Evolutionary conservation across 805 yeast species (phyloP).

Genomic region (Schizosaccharomyces lindneri): DNA sequence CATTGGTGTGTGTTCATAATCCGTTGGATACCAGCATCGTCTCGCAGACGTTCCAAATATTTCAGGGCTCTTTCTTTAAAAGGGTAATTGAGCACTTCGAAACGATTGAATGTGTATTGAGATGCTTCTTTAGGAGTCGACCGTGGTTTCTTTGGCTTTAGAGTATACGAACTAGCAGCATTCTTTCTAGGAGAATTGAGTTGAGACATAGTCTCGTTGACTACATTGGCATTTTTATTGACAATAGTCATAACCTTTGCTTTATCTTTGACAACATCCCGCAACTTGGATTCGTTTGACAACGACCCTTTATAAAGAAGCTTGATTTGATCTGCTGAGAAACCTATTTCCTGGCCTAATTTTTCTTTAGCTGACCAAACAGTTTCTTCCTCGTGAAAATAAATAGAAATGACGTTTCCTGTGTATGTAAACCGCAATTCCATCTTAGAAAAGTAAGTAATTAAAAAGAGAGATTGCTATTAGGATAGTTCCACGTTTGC

Average conservation of each 20-base stretch:
- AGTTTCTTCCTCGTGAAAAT: neutral
- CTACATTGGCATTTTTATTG: neutral
- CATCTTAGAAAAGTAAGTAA: neutral
- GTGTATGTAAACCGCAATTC: neutral
- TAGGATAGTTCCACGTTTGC: too few species aligned
- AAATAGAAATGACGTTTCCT: neutral
- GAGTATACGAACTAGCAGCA: neutral
- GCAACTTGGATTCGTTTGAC: neutral
- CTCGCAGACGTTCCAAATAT: constrained; percentile 12
- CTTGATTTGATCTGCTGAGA: neutral
- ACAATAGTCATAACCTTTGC: neutral
- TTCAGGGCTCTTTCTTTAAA: constrained; percentile 12
- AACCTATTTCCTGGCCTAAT: neutral
- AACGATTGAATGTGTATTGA: constrained; percentile 14
- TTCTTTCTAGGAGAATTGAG: neutral
- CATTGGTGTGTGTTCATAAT: constrained; percentile 16
- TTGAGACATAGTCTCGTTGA: neutral
- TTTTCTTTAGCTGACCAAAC: neutral
- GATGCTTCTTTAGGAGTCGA: neutral
- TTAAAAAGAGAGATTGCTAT: too few species aligned
- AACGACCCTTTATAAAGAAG: neutral
- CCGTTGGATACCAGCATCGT: constrained; percentile 16
- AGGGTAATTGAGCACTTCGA: constrained; percentile 14
- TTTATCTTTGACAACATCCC: neutral
- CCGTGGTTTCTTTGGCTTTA: neutral